Percentiles rank a stretch among this genome's conserved stretches.
Conservation (phyloP, 2,329 filamentous ascomycete genomes). For the Cordyceps javanica region DNA sequence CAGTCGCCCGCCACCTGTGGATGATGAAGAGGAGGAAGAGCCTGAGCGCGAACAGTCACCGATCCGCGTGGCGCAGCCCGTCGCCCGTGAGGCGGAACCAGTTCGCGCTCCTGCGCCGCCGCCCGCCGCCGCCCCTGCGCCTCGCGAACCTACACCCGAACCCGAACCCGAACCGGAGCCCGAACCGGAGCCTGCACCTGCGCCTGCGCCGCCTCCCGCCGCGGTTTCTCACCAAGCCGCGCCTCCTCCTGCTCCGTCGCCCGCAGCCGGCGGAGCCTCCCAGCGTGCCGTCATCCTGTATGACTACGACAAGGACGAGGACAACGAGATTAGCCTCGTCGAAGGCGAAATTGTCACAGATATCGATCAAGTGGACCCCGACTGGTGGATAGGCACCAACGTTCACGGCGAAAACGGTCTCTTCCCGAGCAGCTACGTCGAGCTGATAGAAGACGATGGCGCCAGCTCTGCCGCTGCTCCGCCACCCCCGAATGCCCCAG, state of each 20-base stretch:
- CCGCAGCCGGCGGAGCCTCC: conserved; percentile 19
- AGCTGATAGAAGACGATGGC: conserved; percentile 63
- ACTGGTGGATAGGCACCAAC: conserved; percentile 99
- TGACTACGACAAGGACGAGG: conserved; percentile 96
- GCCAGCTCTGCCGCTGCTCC: conserved; percentile 26
- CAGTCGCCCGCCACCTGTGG: conserved; percentile 48
- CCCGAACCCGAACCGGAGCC: conserved; percentile 7
- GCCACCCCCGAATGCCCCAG: conserved; percentile 28
- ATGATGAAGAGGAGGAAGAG: conserved; percentile 49
- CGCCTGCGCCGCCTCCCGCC: neutral
- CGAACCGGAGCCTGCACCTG: conserved; percentile 5
- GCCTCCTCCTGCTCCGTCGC: conserved; percentile 7
- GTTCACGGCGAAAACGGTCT: conserved; percentile 75
- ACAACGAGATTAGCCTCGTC: conserved; percentile 87
- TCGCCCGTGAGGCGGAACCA: conserved; percentile 51
- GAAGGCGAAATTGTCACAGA: conserved; percentile 86
- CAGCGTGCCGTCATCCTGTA: conserved; percentile 78
- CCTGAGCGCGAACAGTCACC: conserved; percentile 61
- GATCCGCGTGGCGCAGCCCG: conserved; percentile 79
- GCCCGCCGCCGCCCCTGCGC: conserved; percentile 12
- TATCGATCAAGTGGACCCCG: conserved; percentile 95
- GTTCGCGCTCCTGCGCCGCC: conserved; percentile 4
- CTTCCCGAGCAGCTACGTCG: conserved; percentile 97
- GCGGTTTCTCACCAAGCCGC: neutral
- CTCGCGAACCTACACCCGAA: conserved; percentile 11